Percentiles rank a stretch among this genome's conserved stretches.
These are phyloP conservation scores for Aristolochia fimbriata DNA, from an alignment of 164 flowering plant genomes.

Conservation along the genomic window DNA sequence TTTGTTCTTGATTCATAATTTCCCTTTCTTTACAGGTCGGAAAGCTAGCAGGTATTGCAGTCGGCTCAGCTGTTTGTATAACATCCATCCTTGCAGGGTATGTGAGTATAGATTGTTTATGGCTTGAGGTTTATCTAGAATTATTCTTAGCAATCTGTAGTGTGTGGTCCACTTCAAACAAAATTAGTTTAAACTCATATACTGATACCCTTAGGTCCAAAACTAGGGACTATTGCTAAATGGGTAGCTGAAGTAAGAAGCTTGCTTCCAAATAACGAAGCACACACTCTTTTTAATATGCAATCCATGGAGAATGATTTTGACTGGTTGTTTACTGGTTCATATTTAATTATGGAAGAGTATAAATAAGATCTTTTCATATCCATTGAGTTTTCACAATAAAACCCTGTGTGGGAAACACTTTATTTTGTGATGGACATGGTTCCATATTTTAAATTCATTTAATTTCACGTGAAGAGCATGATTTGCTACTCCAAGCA, in stretches of 20 bases:
- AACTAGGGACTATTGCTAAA: neutral
- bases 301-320: no score
- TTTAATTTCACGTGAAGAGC: neutral
- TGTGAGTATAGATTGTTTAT: conserved; percentile 2
- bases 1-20: neutral
- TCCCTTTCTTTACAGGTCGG: conserved; percentile 33
- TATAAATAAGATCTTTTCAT: no score
- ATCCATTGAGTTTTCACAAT: no score
- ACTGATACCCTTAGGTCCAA: neutral
- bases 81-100: conserved; percentile 86
- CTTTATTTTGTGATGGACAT: neutral
- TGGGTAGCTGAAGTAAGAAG: neutral
- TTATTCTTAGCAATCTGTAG: neutral
- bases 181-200: neutral
- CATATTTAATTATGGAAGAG: no score
- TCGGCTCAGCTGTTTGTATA: conserved; percentile 80
- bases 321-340: no score
- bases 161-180: no score
- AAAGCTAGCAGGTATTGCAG: conserved; percentile 82
- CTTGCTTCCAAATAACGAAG: no score
- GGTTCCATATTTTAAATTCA: neutral
- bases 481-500: neutral
- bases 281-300: no score
- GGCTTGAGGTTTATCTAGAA: neutral
- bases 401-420: neutral